Conservation (phyloP, 768 basidiomycete genomes). For the Amanita polypyramis region DNA sequence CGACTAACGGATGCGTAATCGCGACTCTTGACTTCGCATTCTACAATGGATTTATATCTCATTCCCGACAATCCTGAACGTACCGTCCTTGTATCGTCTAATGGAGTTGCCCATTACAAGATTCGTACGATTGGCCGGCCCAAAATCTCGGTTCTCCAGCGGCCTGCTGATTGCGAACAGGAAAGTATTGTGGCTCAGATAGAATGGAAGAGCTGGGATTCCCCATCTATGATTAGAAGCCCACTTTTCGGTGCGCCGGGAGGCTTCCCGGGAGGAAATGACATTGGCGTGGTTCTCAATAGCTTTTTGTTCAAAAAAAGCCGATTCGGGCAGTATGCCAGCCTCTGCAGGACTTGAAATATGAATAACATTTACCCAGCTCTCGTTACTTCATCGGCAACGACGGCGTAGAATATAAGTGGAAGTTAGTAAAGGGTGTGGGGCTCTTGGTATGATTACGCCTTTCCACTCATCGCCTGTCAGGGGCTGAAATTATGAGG, state of each 20-base stretch:
- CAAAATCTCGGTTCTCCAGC: slow-evolving; percentile 13
- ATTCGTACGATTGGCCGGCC: slow-evolving; percentile 23
- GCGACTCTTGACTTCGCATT: not conserved
- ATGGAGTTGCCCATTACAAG: slow-evolving; percentile 40
- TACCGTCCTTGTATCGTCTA: slow-evolving; percentile 37
- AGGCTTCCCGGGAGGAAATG: not conserved
- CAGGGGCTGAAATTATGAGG: not conserved
- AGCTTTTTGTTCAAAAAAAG: slow-evolving; percentile 9
- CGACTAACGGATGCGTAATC: not conserved
- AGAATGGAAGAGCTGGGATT: slow-evolving; percentile 32
- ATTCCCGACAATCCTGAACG: slow-evolving; percentile 39
- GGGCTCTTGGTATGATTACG: slow-evolving; percentile 30
- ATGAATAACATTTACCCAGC: slow-evolving; percentile 15
- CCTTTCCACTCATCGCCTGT: not conserved
- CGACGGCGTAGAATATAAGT: slow-evolving; percentile 38
- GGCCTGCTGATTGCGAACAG: slow-evolving; percentile 25
- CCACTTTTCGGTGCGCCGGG: slow-evolving; percentile 21
- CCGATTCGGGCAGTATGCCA: slow-evolving; percentile 6
- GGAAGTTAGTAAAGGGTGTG: slow-evolving; percentile 30
- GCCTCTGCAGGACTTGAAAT: not conserved
- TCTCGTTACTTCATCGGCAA: slow-evolving; percentile 40
- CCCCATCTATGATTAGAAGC: slow-evolving; percentile 32
- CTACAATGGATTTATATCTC: slow-evolving; percentile 42
- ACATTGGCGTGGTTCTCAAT: not conserved
- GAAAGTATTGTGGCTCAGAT: slow-evolving; percentile 39